A percentile compares a stretch with the other conserved stretches of the same genome.
These are phyloP conservation scores for Schizonepeta tenuifolia DNA, from an alignment of 257 asterid genomes.

Conservation along the genomic window DNA sequence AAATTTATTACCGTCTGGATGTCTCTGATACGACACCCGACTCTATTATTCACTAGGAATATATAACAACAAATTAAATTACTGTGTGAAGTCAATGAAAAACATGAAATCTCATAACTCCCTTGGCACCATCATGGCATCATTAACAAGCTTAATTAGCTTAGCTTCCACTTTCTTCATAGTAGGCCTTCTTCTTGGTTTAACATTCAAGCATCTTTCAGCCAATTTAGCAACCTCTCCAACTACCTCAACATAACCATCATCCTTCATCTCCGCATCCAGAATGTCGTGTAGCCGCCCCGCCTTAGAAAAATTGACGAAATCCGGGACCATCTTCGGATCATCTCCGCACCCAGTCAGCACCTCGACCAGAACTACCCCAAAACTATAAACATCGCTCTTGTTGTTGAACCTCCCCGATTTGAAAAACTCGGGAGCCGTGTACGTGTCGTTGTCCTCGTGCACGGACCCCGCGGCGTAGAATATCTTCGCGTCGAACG, in stretches of 20 bases:
- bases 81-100: no score
- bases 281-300: neutral
- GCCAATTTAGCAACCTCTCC: conserved; percentile 11
- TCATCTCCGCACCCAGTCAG: neutral
- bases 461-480: conserved; percentile 14
- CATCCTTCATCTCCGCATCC: neutral
- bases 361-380: conserved; percentile 13
- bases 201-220: neutral
- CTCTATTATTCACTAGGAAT: no score
- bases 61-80: no score
- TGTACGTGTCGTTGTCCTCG: neutral
- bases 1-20: no score
- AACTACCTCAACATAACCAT: neutral
- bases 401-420: neutral
- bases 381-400: conserved; percentile 20
- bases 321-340: neutral
- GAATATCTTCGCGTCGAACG: conserved; percentile 12
- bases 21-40: no score
- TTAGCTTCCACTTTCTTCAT: conserved; percentile 19
- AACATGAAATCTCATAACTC: no score
- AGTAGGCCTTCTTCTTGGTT: conserved; percentile 9
- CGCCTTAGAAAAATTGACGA: neutral
- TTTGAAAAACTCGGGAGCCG: neutral
- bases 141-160: neutral
- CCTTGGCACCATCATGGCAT: no score